These are phyloP conservation scores for Kandelia obovata DNA, from an alignment of 345 rosid species.

Conservation along the genomic window DNA sequence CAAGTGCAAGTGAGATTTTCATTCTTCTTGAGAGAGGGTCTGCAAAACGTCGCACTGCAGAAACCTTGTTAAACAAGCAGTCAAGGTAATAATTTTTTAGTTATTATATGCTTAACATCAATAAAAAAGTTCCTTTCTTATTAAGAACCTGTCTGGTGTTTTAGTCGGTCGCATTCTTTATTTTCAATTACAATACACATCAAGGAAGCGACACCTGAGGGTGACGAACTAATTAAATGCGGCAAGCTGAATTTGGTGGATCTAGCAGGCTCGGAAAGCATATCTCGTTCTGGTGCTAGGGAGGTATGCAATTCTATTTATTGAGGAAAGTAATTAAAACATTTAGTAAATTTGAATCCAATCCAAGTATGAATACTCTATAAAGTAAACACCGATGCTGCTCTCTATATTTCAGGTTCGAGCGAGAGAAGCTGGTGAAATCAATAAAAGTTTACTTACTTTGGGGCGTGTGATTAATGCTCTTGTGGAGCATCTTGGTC, in stretches of 20 bases:
- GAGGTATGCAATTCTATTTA: slow-evolving; percentile 48
- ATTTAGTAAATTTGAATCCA: not conserved
- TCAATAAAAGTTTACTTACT: slow-evolving; percentile 95
- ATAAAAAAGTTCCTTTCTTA: not conserved
- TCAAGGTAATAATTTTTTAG: slow-evolving; percentile 60
- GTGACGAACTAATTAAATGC: slow-evolving; percentile 96
- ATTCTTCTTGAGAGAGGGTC: slow-evolving; percentile 95
- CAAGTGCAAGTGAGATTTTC: slow-evolving; percentile 91
- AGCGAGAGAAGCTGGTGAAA: slow-evolving; percentile 99
- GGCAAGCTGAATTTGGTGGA: slow-evolving; percentile 98
- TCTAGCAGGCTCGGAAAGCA: slow-evolving; percentile 98
- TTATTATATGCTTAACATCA: slow-evolving; percentile 5
- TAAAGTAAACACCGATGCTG: not conserved
- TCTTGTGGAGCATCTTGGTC: slow-evolving; percentile 98
- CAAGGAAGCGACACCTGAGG: slow-evolving; percentile 97
- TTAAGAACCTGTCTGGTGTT: slow-evolving; percentile 22
- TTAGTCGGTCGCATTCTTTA: slow-evolving; percentile 97
- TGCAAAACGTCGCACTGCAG: slow-evolving; percentile 94
- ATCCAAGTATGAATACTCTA: not conserved
- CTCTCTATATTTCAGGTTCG: slow-evolving; percentile 56
- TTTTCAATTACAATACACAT: slow-evolving; percentile 97
- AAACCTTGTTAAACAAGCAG: slow-evolving; percentile 91
- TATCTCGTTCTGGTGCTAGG: slow-evolving; percentile 99
- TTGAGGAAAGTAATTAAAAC: not conserved
- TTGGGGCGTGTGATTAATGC: slow-evolving; percentile 96